Base-by-base conservation (phyloP, 805 yeast species). In the Metschnikowia bowlesiae region DNA sequence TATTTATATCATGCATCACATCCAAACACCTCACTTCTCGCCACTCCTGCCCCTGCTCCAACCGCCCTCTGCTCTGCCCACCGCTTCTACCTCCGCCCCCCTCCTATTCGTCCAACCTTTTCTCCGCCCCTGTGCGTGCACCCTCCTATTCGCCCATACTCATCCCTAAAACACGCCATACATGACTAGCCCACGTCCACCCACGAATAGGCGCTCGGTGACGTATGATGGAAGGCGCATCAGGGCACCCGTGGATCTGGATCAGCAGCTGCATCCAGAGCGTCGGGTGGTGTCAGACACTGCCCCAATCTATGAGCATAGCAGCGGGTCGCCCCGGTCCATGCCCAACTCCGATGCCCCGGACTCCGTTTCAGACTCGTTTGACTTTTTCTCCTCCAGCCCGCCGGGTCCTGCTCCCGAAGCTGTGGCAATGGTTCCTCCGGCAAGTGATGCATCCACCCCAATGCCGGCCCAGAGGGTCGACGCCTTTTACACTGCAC, bases 151-250 rank as follows among this genome's bases (percentile, higher is more conserved):
- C 32, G 32, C 32, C 32, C 9, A 30, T 30, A 30, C 10, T 8
- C 32, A 30, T 7, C 8, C 32, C 8, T 10, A 4, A 30, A 30
- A 4, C 32, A 4, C 8, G 9, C 10, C 32, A 30, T 11, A 6
- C 6, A 32, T 8, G 22, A 5, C 22, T 14, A 32, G 11, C 10
- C 13, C 34, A 10, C 3, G 13, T 6, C 31, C 41, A 1, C 16
- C 18, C 43, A 42, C 33, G 18, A 44, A 52, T 29, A 52, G 55
- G 10, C 51, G 47, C 47, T 58, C 64, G 7, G 62, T 55, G 36
- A 59, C 62, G 51, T 62, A 62, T 50, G 67, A 64, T 33, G 56
- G 51, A 44, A 58, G 52, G 28, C 54, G 65, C 28, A 58, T 60
- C 48, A 38, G 55, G 32, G 49, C 46, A 35, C 55, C 54, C 34